These are phyloP conservation scores for Fusarium pseudonygamai DNA, from an alignment of 2,329 filamentous ascomycete species.

Conservation along the genomic window DNA sequence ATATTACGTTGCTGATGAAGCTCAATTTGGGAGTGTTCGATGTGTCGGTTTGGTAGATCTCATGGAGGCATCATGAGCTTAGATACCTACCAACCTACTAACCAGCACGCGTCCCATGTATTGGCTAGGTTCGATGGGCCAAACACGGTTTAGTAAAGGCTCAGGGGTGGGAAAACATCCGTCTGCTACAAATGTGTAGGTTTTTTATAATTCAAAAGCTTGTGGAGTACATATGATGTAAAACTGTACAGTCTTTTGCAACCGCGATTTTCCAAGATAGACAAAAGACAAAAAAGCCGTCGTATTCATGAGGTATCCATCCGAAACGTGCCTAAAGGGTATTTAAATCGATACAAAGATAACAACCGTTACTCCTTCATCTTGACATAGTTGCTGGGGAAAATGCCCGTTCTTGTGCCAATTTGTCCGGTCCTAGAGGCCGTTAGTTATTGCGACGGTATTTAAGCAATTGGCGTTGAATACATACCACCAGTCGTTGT, in stretches of 20 bases:
- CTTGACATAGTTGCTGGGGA: conserved; percentile 84
- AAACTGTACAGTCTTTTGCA: conserved; percentile 2
- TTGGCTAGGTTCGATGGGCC: background rate
- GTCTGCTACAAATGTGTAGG: background rate
- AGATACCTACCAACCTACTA: background rate
- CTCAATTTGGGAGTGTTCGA: background rate
- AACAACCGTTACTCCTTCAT: conserved; percentile 61
- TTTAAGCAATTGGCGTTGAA: background rate
- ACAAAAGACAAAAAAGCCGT: conserved; percentile 11
- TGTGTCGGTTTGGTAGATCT: background rate
- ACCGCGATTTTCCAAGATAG: background rate
- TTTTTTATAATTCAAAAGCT: background rate
- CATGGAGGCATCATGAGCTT: background rate
- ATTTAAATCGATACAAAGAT: conserved; percentile 33
- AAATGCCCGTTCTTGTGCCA: conserved; percentile 86
- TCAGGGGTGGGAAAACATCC: background rate
- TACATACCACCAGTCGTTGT: conserved; percentile 91
- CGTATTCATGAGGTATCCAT: conserved; percentile 9
- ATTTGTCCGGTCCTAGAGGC: conserved; percentile 81
- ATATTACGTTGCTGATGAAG: background rate
- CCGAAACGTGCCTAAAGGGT: conserved; percentile 33
- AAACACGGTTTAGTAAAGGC: background rate
- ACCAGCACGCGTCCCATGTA: background rate
- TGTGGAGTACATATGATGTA: background rate
- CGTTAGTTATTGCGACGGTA: background rate